These are phyloP conservation scores for Trichosporon asahii DNA, from an alignment of 1,284 basidiomycete genomes.

Conservation along the genomic window DNA sequence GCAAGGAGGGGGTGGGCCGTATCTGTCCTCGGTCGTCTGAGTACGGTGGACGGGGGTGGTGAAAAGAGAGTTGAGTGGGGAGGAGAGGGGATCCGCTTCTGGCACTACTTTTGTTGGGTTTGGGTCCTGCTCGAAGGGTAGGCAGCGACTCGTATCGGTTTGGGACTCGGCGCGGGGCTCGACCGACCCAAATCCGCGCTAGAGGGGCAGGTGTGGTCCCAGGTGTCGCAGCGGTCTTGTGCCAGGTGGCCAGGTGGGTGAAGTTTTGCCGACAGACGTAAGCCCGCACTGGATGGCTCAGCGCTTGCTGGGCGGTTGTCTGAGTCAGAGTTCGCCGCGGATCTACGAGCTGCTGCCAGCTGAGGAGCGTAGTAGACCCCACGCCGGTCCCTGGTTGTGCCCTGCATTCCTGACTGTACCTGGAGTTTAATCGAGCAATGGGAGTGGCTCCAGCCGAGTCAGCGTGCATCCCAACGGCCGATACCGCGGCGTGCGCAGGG, in stretches of 20 bases:
- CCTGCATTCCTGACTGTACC: background rate
- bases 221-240: background rate
- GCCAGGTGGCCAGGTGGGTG: background rate
- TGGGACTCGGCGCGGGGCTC: background rate
- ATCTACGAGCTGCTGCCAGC: background rate
- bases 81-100: background rate
- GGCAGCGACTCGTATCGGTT: background rate
- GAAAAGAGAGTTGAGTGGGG: conserved; percentile 1
- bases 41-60: background rate
- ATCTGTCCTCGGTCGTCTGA: background rate
- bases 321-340: background rate
- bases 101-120: background rate
- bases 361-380: background rate
- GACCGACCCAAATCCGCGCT: background rate
- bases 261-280: conserved; percentile 5
- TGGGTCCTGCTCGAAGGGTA: too few species aligned
- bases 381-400: background rate
- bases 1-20: background rate
- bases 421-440: conserved; percentile 2
- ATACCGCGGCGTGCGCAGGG: background rate
- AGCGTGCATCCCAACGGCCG: background rate
- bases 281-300: background rate
- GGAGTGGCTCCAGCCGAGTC: background rate
- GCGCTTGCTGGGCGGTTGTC: background rate
- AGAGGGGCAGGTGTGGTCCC: background rate